A percentile compares a stretch with the other conserved stretches of the same genome.
Conservation (phyloP, 2,329 filamentous ascomycete genomes). For the Stagonosporopsis vannaccii region DNA sequence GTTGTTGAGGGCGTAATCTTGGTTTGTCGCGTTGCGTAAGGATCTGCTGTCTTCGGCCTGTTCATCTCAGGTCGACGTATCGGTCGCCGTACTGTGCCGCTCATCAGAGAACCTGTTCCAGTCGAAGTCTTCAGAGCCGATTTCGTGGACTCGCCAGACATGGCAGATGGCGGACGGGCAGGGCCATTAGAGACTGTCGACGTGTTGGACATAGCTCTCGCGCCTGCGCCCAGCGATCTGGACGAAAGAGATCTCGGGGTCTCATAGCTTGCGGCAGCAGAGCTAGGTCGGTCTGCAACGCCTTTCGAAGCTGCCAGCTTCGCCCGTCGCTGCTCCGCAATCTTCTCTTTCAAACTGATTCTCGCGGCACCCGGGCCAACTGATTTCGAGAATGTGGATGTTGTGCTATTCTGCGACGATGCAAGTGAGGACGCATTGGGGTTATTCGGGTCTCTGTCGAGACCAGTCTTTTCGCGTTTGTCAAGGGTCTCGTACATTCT, state of each 20-base stretch:
- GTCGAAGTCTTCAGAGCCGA: conserved; percentile 41
- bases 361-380: conserved; percentile 58
- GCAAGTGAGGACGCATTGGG: conserved; percentile 66
- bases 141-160: conserved; percentile 44
- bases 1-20: conserved; percentile 58
- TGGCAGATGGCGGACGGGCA: conserved; percentile 47
- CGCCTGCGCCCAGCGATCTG: conserved; percentile 38
- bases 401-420: conserved; percentile 57
- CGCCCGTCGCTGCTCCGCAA: conserved; percentile 78
- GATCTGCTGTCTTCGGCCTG: conserved; percentile 63
- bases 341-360: conserved; percentile 77
- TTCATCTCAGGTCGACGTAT: conserved; percentile 54
- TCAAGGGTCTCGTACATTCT: conserved; percentile 84
- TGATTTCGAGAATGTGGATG: conserved; percentile 51
- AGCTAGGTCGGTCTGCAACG: conserved; percentile 63
- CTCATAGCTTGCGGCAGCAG: conserved; percentile 63
- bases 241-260: conserved; percentile 52
- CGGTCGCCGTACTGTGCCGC: conserved; percentile 65
- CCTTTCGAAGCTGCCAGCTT: conserved; percentile 53
- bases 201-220: conserved; percentile 38
- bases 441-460: conserved; percentile 86
- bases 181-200: conserved; percentile 40
- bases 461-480: conserved; percentile 75
- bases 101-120: conserved; percentile 59
- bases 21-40: conserved; percentile 53